Evolutionary conservation across 805 yeast genomes (phyloP), one percentile per base, ranked within the genome.

Genomic region (Kockiozyma suomiensis): DNA sequence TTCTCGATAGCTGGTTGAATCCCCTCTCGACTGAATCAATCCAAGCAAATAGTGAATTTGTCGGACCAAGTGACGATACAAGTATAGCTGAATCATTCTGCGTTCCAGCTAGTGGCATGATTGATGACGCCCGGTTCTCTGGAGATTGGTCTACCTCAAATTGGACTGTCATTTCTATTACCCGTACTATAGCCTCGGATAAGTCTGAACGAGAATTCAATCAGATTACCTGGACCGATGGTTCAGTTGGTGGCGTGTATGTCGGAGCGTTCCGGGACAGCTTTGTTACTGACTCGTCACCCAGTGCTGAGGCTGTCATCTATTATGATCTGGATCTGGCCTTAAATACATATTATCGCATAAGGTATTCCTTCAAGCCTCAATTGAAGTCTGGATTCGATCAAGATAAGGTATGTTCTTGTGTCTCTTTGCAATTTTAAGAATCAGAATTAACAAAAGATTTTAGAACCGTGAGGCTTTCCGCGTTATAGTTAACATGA

Each of bases 211-310:
- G 51, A 10, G 37, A 33, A 10, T 28, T 32, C 26, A 48, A 48
- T 26, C 33, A 40, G 13, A 48, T 48, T 21, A 17, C 26, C 1
- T 48, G 51, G 51, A 19, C 38, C 5, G 51, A 48, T 48, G 41
- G 17, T 12, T 48, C 33, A 8, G 6, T 19, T 10, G 51, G 51
- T 48, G 51, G 51, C 33, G 51, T 48, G 8, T 48, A 48, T 17
- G 41, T 41, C 5, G 38, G 33, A 33, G 38, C 51, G 10, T 19
- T 48, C n/a, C n/a, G 38, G 2, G 5, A n/a, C 38, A 33, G 38
- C 38, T n/a, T 33, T 33, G 38, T 33, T 13, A n/a, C 12, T 33
- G n/a, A n/a, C 38, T 13, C n/a, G 12, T 33, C 38, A 13, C 38
- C 38, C 12, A 33, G 38, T 33, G 38, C 38, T 3, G 38, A 33